phyloP scores from a whole-genome alignment of 495 filamentous ascomycete genomes.

The Penicillium longicatenatum region DNA sequence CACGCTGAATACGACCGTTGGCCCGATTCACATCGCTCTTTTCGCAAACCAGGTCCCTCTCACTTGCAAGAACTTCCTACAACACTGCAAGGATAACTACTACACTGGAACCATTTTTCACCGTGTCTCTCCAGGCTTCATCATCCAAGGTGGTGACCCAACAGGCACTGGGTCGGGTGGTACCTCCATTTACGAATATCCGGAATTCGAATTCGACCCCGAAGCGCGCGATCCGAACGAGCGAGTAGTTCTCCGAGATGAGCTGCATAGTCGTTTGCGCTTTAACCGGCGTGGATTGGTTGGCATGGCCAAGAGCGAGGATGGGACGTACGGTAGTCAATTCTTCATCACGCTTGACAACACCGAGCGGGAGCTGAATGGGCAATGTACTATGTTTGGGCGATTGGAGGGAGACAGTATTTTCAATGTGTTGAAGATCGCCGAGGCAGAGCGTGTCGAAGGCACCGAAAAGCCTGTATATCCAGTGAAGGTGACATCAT shows the following conservation, averaged over 20 bases:
- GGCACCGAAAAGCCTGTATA: slow-evolving; percentile 86
- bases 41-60: slow-evolving; percentile 93
- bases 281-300: slow-evolving; percentile 90
- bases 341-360: slow-evolving; percentile 91
- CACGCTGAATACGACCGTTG: slow-evolving; percentile 83
- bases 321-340: slow-evolving; percentile 83
- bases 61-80: slow-evolving; percentile 92
- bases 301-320: slow-evolving; percentile 81
- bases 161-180: slow-evolving; percentile 90
- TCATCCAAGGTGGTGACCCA: slow-evolving; percentile 93
- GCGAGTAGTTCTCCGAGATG: slow-evolving; percentile 75
- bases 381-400: slow-evolving; percentile 93
- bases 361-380: slow-evolving; percentile 79
- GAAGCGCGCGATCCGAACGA: slow-evolving; percentile 57
- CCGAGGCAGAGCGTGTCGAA: slow-evolving; percentile 78
- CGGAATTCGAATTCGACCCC: slow-evolving; percentile 72
- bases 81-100: slow-evolving; percentile 91
- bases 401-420: slow-evolving; percentile 91
- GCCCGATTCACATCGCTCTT: slow-evolving; percentile 85
- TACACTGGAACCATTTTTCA: slow-evolving; percentile 93
- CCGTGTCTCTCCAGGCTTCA: slow-evolving; percentile 86
- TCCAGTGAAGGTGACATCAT: slow-evolving; percentile 73
- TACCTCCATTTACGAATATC: slow-evolving; percentile 85
- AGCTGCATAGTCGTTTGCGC: slow-evolving; percentile 87
- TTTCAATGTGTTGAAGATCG: slow-evolving; percentile 92